Evolutionary conservation across 495 filamentous ascomycete species (phyloP).

Genomic region (Xanthoparmelia taractica): DNA sequence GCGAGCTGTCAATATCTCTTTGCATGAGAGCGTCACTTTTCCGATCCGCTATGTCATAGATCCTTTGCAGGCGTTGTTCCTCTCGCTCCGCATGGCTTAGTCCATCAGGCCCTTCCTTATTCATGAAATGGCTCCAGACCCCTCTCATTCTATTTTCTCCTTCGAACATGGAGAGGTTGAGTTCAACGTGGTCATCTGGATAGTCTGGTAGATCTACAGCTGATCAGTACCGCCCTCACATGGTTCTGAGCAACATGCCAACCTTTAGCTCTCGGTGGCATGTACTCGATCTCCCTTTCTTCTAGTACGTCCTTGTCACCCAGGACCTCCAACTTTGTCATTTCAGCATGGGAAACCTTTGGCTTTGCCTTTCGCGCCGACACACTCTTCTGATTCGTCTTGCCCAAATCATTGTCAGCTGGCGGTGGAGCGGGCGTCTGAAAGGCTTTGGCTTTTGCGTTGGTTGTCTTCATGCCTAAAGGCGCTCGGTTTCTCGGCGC

Average conservation of each 20-base stretch:
- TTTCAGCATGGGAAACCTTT: constrained; percentile 21
- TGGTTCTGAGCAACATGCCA: neutral
- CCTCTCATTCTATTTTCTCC: constrained; percentile 18
- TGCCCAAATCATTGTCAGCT: constrained; percentile 40
- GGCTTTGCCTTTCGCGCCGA: constrained; percentile 42
- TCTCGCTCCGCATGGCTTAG: constrained; percentile 23
- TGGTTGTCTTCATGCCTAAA: constrained; percentile 90
- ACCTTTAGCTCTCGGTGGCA: constrained; percentile 59
- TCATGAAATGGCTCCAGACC: constrained; percentile 27
- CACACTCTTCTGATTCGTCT: constrained; percentile 41
- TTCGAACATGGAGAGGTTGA: constrained; percentile 28
- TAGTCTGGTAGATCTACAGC: constrained; percentile 59
- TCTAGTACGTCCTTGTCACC: constrained; percentile 24
- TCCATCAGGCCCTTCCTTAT: constrained; percentile 26
- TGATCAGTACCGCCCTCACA: neutral
- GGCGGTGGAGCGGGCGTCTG: constrained; percentile 51
- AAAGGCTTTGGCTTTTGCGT: constrained; percentile 70
- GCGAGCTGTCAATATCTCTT: constrained; percentile 18
- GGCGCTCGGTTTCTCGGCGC: constrained; percentile 68
- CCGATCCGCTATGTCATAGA: constrained; percentile 18
- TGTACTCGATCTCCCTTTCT: constrained; percentile 59
- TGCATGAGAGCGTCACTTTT: constrained; percentile 18
- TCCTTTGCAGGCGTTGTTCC: constrained; percentile 13
- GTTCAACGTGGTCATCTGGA: constrained; percentile 63
- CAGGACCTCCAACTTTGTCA: constrained; percentile 25